Base-by-base conservation (phyloP, 176 grass and related monocot genomes). In the Rhipidocladum racemiflorum region DNA sequence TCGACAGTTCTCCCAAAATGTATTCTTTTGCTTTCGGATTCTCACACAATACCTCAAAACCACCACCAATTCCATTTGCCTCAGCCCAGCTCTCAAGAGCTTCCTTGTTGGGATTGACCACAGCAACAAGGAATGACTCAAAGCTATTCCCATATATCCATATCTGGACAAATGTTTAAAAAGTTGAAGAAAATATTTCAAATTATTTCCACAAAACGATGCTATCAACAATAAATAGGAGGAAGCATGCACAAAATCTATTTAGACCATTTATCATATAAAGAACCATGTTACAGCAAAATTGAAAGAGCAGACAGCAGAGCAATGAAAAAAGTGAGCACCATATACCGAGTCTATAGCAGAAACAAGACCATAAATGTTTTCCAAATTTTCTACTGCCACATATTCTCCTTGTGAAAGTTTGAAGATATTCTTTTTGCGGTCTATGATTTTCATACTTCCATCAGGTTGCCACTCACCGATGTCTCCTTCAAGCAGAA, bases 321-420 rank as follows among this genome's bases (percentile, higher is more conserved):
- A 29, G 25, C 25, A 64, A 74, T 30, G 53, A 61, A 53, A 65
- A 61, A 39, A 30, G 32, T 51, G 39, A 34, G 27, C 7, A 62
- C 68, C n/a, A 72, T 84, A 81, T 88, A 97, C 94, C 67, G 89
- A 92, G 42, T 97, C 91, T 74, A 94, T 62, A 82, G 42, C 87
- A 90, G 91, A 84, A 88, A 90, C 89, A 23, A 90, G 87, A 42
- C 85, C 90, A 55, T 97, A 97, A 29, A 94, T 75, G 49, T 94
- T 97, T 87, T 97, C 94, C 87, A 97, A 81, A 90, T 97, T 87
- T 78, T 94, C 94, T 49, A 97, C 94, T 30, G 87, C 94, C 44
- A 97, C 94, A 74, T 94, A 97, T 86, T 97, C 94, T 86, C 94
- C 91, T 84, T 97, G 91, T 74, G 94, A 97, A 74, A 97, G 85